phyloP scores from a whole-genome alignment of 23 red algal genomes.

The Cyanidium caldarium region DNA sequence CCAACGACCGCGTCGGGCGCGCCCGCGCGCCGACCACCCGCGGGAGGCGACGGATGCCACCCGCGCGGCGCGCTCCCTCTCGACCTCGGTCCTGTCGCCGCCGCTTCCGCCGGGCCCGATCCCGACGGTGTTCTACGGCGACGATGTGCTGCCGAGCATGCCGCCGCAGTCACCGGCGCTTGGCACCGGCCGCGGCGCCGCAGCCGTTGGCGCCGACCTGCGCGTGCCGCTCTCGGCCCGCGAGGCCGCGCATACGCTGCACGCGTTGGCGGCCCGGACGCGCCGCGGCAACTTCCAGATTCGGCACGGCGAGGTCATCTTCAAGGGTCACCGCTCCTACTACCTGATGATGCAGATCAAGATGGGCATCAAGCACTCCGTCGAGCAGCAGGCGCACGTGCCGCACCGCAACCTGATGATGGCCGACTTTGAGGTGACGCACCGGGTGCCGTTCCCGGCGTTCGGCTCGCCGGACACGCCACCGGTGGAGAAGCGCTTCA shows the following conservation, averaged over 20 bases:
- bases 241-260: background rate
- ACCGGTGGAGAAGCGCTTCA: slow-evolving; percentile 10
- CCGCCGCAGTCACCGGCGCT: background rate
- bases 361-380: slow-evolving; percentile 6
- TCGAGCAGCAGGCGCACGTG: background rate
- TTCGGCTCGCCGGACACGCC: slow-evolving; percentile 14
- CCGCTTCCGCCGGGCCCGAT: too few relatives aligned
- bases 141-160: slow-evolving; percentile 1
- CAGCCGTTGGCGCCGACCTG: background rate
- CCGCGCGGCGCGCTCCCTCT: too few relatives aligned
- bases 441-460: background rate
- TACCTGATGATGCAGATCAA: slow-evolving; percentile 28
- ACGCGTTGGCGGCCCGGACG: background rate
- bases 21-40: too few relatives aligned
- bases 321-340: slow-evolving; percentile 21
- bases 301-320: slow-evolving; percentile 19
- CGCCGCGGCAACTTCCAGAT: slow-evolving; percentile 2
- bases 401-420: slow-evolving; percentile 13
- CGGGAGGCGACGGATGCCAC: too few relatives aligned
- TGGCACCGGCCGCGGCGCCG: background rate
- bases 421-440: slow-evolving; percentile 11
- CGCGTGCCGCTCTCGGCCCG: background rate
- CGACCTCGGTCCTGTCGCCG: too few relatives aligned
- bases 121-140: too few relatives aligned
- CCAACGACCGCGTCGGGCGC: too few relatives aligned